Conservation (phyloP, 1,284 basidiomycete species). For the Xerocomus cyaneibrunnescens region DNA sequence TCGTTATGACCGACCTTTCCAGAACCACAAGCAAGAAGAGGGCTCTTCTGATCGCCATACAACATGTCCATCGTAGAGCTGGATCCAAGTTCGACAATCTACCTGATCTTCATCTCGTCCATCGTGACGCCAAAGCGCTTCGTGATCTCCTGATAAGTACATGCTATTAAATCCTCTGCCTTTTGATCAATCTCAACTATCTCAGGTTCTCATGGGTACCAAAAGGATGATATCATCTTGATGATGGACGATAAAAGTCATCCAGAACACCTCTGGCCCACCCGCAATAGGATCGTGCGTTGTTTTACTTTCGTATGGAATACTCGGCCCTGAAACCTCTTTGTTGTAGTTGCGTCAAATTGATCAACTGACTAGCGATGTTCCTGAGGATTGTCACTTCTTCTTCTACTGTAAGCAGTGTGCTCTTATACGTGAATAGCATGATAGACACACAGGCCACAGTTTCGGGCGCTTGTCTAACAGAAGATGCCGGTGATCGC, state of each 20-base stretch:
- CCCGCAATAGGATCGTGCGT: constrained; percentile 31
- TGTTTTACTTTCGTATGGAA: not conserved
- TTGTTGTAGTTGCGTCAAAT: constrained; percentile 28
- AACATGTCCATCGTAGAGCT: constrained; percentile 7
- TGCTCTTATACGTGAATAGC: not conserved
- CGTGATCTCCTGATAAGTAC: constrained; percentile 18
- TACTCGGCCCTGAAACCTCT: not conserved
- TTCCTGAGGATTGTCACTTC: constrained; percentile 34
- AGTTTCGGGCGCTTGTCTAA: constrained; percentile 38
- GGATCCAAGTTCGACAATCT: constrained; percentile 3
- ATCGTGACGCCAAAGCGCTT: constrained; percentile 22
- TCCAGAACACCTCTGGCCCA: constrained; percentile 26
- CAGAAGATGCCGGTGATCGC: constrained; percentile 22
- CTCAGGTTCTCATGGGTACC: constrained; percentile 27
- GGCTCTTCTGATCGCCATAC: constrained; percentile 27
- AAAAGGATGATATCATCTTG: constrained; percentile 27
- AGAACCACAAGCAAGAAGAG: constrained; percentile 13
- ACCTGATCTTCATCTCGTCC: constrained; percentile 20
- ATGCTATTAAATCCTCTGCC: not conserved
- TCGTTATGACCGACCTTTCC: constrained; percentile 1
- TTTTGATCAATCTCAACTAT: constrained; percentile 4
- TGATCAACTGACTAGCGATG: constrained; percentile 24
- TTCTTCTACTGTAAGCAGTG: constrained; percentile 39
- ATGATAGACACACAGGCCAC: not conserved
- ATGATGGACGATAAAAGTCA: constrained; percentile 31